These are phyloP conservation scores for Aspergillus viridinutans DNA, from an alignment of 2,329 filamentous ascomycete species.

Conservation along the genomic window DNA sequence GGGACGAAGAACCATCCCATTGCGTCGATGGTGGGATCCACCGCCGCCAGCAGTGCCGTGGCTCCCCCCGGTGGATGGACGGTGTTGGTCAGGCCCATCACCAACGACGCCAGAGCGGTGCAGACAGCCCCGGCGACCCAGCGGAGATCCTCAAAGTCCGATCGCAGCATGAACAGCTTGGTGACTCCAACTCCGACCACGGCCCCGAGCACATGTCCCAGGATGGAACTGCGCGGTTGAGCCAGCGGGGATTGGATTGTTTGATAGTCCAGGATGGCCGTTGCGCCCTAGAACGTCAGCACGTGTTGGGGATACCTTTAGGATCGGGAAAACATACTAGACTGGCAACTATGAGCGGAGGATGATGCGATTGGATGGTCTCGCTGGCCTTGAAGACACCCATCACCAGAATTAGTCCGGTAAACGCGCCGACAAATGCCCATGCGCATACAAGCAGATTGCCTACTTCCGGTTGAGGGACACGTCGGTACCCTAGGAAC, in stretches of 20 bases:
- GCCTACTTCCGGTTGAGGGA: not conserved
- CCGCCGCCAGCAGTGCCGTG: slow-evolving; percentile 29
- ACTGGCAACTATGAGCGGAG: not conserved
- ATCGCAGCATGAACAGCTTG: slow-evolving; percentile 30
- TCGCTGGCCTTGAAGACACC: not conserved
- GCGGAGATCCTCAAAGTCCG: slow-evolving; percentile 25
- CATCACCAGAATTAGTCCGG: not conserved
- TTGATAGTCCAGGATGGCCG: slow-evolving; percentile 30
- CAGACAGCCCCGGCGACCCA: slow-evolving; percentile 32
- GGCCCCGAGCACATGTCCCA: slow-evolving; percentile 32
- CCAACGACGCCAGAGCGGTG: slow-evolving; percentile 22
- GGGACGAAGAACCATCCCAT: slow-evolving; percentile 33
- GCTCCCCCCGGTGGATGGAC: slow-evolving; percentile 33
- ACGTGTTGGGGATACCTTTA: not conserved
- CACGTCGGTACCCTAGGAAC: not conserved
- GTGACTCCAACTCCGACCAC: slow-evolving; percentile 28
- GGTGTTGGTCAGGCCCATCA: slow-evolving; percentile 32
- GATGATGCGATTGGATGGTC: not conserved
- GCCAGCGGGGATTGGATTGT: slow-evolving; percentile 30
- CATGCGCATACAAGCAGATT: not conserved
- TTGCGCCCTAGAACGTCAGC: slow-evolving; percentile 21
- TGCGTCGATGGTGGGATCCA: slow-evolving; percentile 21
- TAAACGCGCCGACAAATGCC: not conserved
- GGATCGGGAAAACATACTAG: not conserved
- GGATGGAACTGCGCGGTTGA: slow-evolving; percentile 29